These are phyloP conservation scores for Microsporum audouinii DNA, from an alignment of 2,329 filamentous ascomycete species.

Conservation along the genomic window DNA sequence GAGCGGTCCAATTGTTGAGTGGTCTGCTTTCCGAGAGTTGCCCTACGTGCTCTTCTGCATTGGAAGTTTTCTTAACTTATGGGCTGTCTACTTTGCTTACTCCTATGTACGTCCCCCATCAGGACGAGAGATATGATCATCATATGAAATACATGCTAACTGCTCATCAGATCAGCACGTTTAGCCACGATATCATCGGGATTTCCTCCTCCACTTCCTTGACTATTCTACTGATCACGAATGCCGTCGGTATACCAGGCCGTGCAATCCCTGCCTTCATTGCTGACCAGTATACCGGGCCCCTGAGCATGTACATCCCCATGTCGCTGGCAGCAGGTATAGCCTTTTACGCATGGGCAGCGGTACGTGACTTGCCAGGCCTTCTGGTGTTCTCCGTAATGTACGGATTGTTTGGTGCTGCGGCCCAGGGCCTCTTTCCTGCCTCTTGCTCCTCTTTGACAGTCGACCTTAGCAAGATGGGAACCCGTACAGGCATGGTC, in stretches of 20 bases:
- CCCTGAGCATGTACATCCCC: conserved; percentile 51
- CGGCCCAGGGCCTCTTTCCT: conserved; percentile 55
- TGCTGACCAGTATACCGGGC: conserved; percentile 48
- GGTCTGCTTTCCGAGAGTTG: conserved; percentile 40
- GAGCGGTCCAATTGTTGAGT: conserved; percentile 41
- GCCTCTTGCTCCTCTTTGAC: conserved; percentile 47
- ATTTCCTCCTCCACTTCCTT: conserved; percentile 39
- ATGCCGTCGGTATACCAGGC: conserved; percentile 49
- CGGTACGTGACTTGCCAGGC: conserved; percentile 39
- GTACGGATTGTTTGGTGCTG: conserved; percentile 54
- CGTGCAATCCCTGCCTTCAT: conserved; percentile 48
- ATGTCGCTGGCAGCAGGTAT: conserved; percentile 33
- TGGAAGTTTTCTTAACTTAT: conserved; percentile 38
- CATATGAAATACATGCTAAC: background rate
- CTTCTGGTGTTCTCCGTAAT: conserved; percentile 53
- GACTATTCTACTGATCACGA: conserved; percentile 53
- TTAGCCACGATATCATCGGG: conserved; percentile 30
- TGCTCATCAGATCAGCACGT: conserved; percentile 25
- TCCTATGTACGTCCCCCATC: conserved; percentile 30
- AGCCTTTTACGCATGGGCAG: conserved; percentile 47
- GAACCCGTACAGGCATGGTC: conserved; percentile 46
- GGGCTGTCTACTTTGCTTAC: conserved; percentile 43
- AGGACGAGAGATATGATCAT: background rate
- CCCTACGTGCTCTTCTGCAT: conserved; percentile 36
- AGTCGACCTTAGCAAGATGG: conserved; percentile 41